A percentile compares a stretch with the other conserved stretches of the same genome.
Evolutionary conservation across 129 eudicot species (phyloP).

Genomic region (Ambrosia artemisiifolia): DNA sequence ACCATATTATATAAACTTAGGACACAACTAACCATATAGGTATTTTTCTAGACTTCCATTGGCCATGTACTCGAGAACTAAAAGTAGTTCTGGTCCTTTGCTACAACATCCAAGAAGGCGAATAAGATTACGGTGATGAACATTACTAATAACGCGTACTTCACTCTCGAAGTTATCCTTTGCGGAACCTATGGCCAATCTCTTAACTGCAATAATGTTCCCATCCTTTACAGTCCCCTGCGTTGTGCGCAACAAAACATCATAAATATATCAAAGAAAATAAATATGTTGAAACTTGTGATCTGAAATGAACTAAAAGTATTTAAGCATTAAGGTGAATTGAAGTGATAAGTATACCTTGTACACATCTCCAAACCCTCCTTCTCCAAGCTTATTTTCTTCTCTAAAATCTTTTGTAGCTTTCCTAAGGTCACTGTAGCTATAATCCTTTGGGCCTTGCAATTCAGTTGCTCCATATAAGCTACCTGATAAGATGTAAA

Average conservation of each 20-base stretch:
- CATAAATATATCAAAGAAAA: not conserved
- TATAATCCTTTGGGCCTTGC: conserved; percentile 63
- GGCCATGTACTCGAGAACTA: conserved; percentile 75
- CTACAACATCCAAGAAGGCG: conserved; percentile 73
- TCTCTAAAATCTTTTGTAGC: conserved; percentile 63
- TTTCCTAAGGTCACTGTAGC: conserved; percentile 53
- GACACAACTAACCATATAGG: conserved; percentile 50
- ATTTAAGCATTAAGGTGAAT: not conserved
- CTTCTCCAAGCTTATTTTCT: conserved; percentile 71
- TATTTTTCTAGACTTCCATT: conserved; percentile 76
- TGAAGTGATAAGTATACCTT: conserved; percentile 46
- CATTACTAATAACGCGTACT: conserved; percentile 71
- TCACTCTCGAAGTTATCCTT: conserved; percentile 68
- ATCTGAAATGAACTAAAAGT: too few species aligned
- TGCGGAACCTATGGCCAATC: conserved; percentile 44
- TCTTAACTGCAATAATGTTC: conserved; percentile 63
- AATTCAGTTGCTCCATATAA: conserved; percentile 70
- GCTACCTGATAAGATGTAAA: conserved; percentile 29
- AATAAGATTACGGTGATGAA: conserved; percentile 75
- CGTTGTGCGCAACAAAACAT: not conserved
- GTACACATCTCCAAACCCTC: conserved; percentile 80
- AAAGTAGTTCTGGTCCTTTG: conserved; percentile 61
- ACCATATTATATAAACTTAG: not conserved
- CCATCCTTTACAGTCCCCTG: conserved; percentile 69
- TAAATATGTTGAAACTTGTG: not conserved